Evolutionary conservation across 2,329 filamentous ascomycete species (phyloP), one percentile per base, ranked within the genome.

Genomic region (Aspergillus ustus): DNA sequence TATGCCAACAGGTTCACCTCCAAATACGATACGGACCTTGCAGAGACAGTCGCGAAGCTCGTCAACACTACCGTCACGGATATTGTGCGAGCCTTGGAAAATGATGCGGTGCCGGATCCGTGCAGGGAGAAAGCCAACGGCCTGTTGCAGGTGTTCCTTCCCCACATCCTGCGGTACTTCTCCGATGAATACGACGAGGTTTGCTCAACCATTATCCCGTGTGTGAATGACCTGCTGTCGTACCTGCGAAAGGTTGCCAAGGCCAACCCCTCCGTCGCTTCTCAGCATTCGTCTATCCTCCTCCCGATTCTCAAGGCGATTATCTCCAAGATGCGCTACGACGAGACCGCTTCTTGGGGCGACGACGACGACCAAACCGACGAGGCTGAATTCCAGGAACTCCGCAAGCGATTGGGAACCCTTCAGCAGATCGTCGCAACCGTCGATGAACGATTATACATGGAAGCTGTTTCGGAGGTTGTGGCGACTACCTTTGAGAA

Each of bases 141-240:
- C 69, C 86, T 96, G 62, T 83, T 98, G 57, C 90, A 91, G 72
- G 86, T 87, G 45, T 98, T 98, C 75, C 82, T 97, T 29, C 92
- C 93, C 0, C 90, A 93, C 68, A 84, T 98, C 13, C 83, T 99
- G 54, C 91, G 94, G 44, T 97, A 97, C 82, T 97, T 99, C 79
- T 91, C 93, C 25, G 95, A 99, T 77, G 93, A 99, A 74, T 99
- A 96, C 76, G 95, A 99, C 77, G 95, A 99, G 80, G 90, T 99
- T 68, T 98, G 95, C 82, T 96, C 93, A 40, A 95, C 92, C 13
- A 92, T 98, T 61, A 96, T 99, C 64, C 91, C 93, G 22, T 94
- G 92, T 43, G 87, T 98, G 59, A 97, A 92, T 52, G 96, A 99
- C 71, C 86, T 98, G 52, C 85, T 99, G 63, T 93, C 92, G 29